Evolutionary conservation across 129 eudicot genomes (phyloP).

Genomic region (Pulicaria dysenterica): DNA sequence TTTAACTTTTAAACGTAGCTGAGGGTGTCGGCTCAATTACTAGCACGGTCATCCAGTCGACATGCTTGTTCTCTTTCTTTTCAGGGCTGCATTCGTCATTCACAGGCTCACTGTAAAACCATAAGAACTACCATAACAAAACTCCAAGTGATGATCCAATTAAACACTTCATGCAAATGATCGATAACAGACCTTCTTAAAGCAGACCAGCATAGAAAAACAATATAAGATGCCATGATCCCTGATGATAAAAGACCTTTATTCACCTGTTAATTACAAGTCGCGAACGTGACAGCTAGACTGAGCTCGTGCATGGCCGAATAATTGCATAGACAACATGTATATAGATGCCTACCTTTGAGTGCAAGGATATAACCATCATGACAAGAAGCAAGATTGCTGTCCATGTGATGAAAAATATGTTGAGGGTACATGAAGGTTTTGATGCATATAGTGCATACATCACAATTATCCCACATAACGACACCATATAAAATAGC

Average conservation of each 20-base stretch:
- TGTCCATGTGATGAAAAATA: conserved; percentile 95
- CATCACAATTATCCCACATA: conserved; percentile 71
- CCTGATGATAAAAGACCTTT: conserved; percentile 94
- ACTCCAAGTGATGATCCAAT: no score
- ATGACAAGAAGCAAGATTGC: conserved; percentile 75
- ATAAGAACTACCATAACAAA: not conserved
- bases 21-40: conserved; percentile 53
- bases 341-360: conserved; percentile 56
- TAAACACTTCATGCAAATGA: not conserved
- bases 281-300: not conserved
- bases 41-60: conserved; percentile 74
- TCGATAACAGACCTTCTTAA: conserved; percentile 70
- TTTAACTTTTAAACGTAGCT: not conserved
- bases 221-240: conserved; percentile 94
- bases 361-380: conserved; percentile 83
- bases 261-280: conserved; percentile 62
- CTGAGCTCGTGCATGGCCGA: not conserved
- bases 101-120: conserved; percentile 75
- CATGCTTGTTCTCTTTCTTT: conserved; percentile 50
- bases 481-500: conserved; percentile 64
- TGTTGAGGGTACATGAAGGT: conserved; percentile 77
- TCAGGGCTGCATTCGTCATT: conserved; percentile 71
- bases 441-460: conserved; percentile 72
- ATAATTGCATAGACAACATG: not conserved
- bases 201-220: conserved; percentile 95